phyloP scores from a whole-genome alignment of 108 stramenopile species.

The Skeletonema potamos region DNA sequence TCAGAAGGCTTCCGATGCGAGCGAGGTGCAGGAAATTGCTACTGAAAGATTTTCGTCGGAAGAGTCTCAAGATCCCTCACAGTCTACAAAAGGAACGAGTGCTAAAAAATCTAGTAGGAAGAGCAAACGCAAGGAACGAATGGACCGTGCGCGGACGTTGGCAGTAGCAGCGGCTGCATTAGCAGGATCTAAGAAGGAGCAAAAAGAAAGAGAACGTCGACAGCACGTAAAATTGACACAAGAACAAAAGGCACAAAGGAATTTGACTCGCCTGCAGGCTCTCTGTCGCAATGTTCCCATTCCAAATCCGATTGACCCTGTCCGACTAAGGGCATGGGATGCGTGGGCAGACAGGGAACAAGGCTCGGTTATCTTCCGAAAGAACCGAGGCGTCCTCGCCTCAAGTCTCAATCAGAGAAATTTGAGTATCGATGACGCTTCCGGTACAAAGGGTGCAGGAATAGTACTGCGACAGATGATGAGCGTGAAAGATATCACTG shows the following conservation, averaged over 20 bases:
- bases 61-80: conserved; percentile 16
- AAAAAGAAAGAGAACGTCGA: conserved; percentile 26
- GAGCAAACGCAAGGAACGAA: conserved; percentile 46
- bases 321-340: conserved; percentile 77
- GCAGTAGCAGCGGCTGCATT: conserved; percentile 78
- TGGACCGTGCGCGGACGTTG: conserved; percentile 51
- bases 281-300: conserved; percentile 68
- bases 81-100: neutral
- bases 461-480: conserved; percentile 79
- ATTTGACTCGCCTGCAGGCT: conserved; percentile 65
- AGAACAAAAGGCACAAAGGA: conserved; percentile 61
- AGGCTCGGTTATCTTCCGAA: conserved; percentile 71
- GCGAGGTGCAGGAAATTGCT: conserved; percentile 22
- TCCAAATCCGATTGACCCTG: conserved; percentile 76
- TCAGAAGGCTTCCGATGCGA: neutral
- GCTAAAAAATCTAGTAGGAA: conserved; percentile 42
- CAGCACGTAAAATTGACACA: conserved; percentile 24
- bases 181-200: conserved; percentile 45
- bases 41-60: neutral
- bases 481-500: conserved; percentile 68
- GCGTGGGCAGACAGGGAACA: conserved; percentile 76
- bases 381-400: conserved; percentile 66
- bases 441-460: conserved; percentile 72
- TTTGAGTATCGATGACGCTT: conserved; percentile 53
- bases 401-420: conserved; percentile 50